phyloP scores from a whole-genome alignment of 495 filamentous ascomycete genomes.

The Opeltia flavorubescens region DNA sequence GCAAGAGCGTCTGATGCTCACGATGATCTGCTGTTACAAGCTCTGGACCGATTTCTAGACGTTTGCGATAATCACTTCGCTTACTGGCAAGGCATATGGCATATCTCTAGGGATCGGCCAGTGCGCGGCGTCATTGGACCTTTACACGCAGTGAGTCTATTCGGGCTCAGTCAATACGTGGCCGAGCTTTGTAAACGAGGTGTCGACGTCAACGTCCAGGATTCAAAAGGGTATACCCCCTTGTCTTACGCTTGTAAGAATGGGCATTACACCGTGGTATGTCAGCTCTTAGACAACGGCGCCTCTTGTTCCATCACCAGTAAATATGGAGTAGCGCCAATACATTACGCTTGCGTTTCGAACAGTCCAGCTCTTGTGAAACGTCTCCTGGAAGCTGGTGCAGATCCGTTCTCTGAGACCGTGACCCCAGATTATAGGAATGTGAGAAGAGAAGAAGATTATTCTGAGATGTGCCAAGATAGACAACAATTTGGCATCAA shows the following conservation, averaged over 20 bases:
- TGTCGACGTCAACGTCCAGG: constrained; percentile 2
- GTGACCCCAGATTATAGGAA: constrained; percentile 11
- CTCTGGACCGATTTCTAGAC: constrained; percentile 9
- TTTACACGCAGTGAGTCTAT: background rate
- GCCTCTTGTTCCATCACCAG: background rate
- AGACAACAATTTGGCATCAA: background rate
- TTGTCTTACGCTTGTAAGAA: constrained; percentile 15
- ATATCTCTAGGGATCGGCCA: background rate
- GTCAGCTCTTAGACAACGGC: constrained; percentile 11
- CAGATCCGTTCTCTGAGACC: constrained; percentile 11
- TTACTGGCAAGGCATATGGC: background rate
- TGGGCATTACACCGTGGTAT: constrained; percentile 13
- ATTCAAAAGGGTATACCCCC: constrained; percentile 12
- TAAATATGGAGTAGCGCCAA: constrained; percentile 13
- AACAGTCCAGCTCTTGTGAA: constrained; percentile 15
- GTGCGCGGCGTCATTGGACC: background rate
- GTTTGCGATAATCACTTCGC: background rate
- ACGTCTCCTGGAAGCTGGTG: constrained; percentile 18
- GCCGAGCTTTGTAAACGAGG: constrained; percentile 3
- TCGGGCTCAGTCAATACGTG: background rate
- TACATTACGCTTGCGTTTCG: constrained; percentile 18
- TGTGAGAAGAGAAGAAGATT: constrained; percentile 7
- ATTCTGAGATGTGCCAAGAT: background rate
- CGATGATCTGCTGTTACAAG: constrained; percentile 3
- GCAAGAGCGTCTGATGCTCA: background rate